Percentiles rank a stretch among this genome's conserved stretches.
Conservation (phyloP, 805 yeast species). For the Priceomyces carsonii region DNA sequence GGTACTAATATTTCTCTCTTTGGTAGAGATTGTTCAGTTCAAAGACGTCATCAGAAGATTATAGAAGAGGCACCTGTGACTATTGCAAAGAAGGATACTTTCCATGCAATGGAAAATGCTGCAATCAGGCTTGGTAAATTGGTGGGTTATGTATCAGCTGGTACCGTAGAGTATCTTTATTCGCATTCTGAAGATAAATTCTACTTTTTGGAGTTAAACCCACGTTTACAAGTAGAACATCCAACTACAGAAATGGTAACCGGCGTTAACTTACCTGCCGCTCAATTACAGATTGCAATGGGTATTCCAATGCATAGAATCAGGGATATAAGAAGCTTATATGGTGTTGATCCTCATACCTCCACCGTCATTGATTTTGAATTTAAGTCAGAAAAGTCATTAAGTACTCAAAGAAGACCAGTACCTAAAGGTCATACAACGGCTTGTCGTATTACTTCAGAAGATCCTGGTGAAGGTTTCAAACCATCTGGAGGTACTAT, state of each 20-base stretch:
- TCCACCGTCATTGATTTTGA: slow-evolving; percentile 88
- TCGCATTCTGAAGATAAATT: slow-evolving; percentile 93
- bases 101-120: slow-evolving; percentile 90
- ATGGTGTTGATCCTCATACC: slow-evolving; percentile 95
- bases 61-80: slow-evolving; percentile 99
- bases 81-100: slow-evolving; percentile 82
- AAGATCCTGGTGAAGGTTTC: slow-evolving; percentile 99
- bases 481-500: slow-evolving; percentile 97
- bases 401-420: slow-evolving; percentile 85
- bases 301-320: slow-evolving; percentile 97
- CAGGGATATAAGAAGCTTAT: slow-evolving; percentile 85
- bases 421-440: slow-evolving; percentile 98
- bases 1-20: slow-evolving; percentile 96
- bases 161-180: slow-evolving; percentile 97
- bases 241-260: slow-evolving; percentile 99
- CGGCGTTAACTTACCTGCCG: slow-evolving; percentile 97
- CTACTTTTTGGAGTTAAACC: slow-evolving; percentile 94
- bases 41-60: slow-evolving; percentile 98
- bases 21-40: slow-evolving; percentile 99
- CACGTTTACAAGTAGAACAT: slow-evolving; percentile 99
- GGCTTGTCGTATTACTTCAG: slow-evolving; percentile 98
- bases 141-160: slow-evolving; percentile 98
- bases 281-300: slow-evolving; percentile 99
- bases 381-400: slow-evolving; percentile 70
- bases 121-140: slow-evolving; percentile 96